Percentiles rank a stretch among this genome's conserved stretches.
Conservation (phyloP, 176 grass and related monocot species). For the Alloteropsis semialata region DNA sequence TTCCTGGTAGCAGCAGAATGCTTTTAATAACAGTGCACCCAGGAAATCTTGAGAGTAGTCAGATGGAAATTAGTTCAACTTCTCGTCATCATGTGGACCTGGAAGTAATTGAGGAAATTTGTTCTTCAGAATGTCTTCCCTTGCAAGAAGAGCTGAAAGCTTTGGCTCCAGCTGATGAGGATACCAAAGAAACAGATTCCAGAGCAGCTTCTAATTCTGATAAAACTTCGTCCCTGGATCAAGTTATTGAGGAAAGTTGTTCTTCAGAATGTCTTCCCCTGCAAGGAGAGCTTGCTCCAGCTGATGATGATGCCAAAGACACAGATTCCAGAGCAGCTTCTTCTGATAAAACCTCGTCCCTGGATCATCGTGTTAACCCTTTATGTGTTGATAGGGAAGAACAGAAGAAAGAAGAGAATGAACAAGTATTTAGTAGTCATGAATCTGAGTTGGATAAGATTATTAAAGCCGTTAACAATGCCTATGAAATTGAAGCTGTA, state of each 20-base stretch:
- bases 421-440: not conserved
- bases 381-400: not conserved
- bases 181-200: not conserved
- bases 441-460: constrained; percentile 32
- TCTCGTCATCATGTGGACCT: not conserved
- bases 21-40: not conserved
- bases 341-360: not conserved
- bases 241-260: not conserved
- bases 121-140: constrained; percentile 8
- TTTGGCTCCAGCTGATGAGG: not conserved
- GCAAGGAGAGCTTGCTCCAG: constrained; percentile 17
- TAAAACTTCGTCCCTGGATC: not conserved
- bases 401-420: not conserved
- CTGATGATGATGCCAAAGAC: not conserved
- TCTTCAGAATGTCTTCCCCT: constrained; percentile 8
- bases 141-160: constrained; percentile 1
- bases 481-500: constrained; percentile 24
- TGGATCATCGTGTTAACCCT: not conserved
- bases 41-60: not conserved
- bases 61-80: constrained; percentile 21
- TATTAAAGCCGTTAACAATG: constrained; percentile 26
- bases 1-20: not conserved
- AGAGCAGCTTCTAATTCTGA: not conserved
- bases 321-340: not conserved
- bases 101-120: not conserved